A percentile compares a stretch with the other conserved stretches of the same genome.
phyloP scores from a whole-genome alignment of 805 yeast genomes.

The Yamadazyma phyllophila region DNA sequence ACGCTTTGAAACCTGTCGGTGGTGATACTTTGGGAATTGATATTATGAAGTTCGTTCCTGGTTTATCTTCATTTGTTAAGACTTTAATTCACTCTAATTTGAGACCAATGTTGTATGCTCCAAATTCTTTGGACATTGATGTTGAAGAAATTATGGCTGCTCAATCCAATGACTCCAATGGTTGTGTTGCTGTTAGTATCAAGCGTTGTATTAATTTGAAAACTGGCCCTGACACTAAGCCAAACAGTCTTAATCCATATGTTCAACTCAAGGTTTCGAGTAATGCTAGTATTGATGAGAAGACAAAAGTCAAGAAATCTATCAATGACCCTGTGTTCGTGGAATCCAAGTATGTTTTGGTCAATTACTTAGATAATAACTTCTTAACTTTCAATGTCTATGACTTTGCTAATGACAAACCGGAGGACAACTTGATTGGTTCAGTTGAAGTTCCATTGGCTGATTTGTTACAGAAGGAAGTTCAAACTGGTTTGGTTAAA shows the following conservation, averaged over 20 bases:
- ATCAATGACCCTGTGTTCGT: constrained; percentile 62
- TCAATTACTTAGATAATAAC: constrained; percentile 55
- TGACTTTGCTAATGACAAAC: constrained; percentile 51
- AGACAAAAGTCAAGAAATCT: constrained; percentile 57
- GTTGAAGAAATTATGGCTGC: constrained; percentile 69
- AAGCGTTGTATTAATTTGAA: constrained; percentile 52
- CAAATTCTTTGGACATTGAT: constrained; percentile 73
- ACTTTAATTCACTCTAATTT: constrained; percentile 64
- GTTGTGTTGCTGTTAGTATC: constrained; percentile 64
- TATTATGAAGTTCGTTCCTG: constrained; percentile 81
- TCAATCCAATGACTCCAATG: constrained; percentile 64
- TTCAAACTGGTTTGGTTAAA: constrained; percentile 41
- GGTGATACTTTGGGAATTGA: constrained; percentile 87
- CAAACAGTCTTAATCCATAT: constrained; percentile 52
- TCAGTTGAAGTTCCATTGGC: constrained; percentile 52
- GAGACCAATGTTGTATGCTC: constrained; percentile 79
- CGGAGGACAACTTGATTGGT: constrained; percentile 51
- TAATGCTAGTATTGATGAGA: constrained; percentile 45
- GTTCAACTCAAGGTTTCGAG: constrained; percentile 39
- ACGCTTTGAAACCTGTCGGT: constrained; percentile 81
- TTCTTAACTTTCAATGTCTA: constrained; percentile 50
- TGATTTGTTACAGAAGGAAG: constrained; percentile 57
- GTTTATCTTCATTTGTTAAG: constrained; percentile 70
- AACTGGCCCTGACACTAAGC: constrained; percentile 37
- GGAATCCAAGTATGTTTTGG: constrained; percentile 61